phyloP scores from a whole-genome alignment of 441 rosid genomes.

The Populus tomentosa region DNA sequence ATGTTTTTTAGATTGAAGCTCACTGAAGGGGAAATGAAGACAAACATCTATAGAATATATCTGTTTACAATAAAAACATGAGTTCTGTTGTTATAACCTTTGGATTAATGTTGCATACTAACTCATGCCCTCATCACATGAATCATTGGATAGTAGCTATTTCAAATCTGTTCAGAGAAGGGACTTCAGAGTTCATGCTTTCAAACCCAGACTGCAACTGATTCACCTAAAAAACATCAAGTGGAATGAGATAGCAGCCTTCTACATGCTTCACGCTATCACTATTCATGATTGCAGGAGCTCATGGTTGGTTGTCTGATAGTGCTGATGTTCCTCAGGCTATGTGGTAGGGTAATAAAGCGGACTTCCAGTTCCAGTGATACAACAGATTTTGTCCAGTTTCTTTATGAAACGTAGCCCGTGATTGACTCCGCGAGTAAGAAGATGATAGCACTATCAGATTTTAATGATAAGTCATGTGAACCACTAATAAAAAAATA shows the following conservation, averaged over 20 bases:
- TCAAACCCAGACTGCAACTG: background rate
- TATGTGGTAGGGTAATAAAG: too few species aligned
- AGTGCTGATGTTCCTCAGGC: too few species aligned
- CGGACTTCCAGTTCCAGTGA: too few species aligned
- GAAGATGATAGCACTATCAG: conserved; percentile 82
- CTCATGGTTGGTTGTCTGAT: too few species aligned
- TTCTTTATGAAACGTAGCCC: conserved; percentile 16
- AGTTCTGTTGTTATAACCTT: background rate
- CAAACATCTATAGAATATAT: background rate
- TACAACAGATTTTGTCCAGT: background rate
- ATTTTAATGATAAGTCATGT: too few species aligned
- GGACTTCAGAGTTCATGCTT: background rate
- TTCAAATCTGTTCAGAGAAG: background rate
- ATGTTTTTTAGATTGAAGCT: conserved; percentile 11
- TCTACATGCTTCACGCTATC: too few species aligned
- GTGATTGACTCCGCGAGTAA: conserved; percentile 67
- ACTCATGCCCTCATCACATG: background rate
- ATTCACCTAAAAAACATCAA: too few species aligned
- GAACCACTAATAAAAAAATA: too few species aligned
- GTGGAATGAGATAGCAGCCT: too few species aligned
- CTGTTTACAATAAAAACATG: background rate
- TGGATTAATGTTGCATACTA: background rate
- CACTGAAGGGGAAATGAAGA: background rate
- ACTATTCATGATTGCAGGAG: too few species aligned
- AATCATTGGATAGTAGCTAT: too few species aligned